A percentile compares a stretch with the other conserved stretches of the same genome.
phyloP scores from a whole-genome alignment of 192 early-diverging fungal genomes.

The Coemansia sp. region DNA sequence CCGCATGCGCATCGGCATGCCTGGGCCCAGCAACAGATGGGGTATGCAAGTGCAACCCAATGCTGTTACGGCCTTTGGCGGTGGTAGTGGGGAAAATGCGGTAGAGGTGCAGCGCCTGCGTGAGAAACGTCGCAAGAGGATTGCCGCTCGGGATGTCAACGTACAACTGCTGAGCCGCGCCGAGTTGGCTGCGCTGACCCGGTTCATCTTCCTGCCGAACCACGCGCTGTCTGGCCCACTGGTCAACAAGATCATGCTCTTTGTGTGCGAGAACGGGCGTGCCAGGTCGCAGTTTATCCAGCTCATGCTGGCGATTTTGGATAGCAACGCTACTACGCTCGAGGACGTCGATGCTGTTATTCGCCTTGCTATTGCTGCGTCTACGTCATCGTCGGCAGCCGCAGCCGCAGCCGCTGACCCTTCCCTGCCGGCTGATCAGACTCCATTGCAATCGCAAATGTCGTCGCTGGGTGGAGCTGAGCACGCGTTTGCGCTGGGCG shows the following conservation, averaged over 20 bases:
- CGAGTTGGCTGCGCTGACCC: constrained; percentile 79
- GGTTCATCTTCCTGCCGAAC: constrained; percentile 88
- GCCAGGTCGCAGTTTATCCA: constrained; percentile 84
- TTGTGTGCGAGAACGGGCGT: constrained; percentile 85
- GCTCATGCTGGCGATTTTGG: constrained; percentile 82
- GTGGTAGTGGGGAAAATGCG: neutral
- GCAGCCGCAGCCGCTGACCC: constrained; percentile 25
- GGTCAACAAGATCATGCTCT: constrained; percentile 43
- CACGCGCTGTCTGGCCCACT: constrained; percentile 71
- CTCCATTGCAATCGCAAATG: constrained; percentile 18
- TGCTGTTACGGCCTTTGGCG: neutral
- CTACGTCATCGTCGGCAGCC: neutral
- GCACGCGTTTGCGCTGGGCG: constrained; percentile 52
- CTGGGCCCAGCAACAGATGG: constrained; percentile 10
- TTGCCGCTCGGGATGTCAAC: constrained; percentile 46
- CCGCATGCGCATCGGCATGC: constrained; percentile 30
- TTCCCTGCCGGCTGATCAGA: constrained; percentile 13
- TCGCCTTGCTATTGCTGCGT: constrained; percentile 25
- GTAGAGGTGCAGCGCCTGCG: constrained; percentile 34
- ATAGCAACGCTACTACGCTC: constrained; percentile 61
- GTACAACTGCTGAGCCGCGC: constrained; percentile 74
- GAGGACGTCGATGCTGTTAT: constrained; percentile 41
- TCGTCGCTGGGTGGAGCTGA: constrained; percentile 27
- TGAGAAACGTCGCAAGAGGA: constrained; percentile 45
- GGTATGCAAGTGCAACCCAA: neutral